Evolutionary conservation across 176 grass and related monocot species (phyloP).

Genomic region (Aegilops bicornis): DNA sequence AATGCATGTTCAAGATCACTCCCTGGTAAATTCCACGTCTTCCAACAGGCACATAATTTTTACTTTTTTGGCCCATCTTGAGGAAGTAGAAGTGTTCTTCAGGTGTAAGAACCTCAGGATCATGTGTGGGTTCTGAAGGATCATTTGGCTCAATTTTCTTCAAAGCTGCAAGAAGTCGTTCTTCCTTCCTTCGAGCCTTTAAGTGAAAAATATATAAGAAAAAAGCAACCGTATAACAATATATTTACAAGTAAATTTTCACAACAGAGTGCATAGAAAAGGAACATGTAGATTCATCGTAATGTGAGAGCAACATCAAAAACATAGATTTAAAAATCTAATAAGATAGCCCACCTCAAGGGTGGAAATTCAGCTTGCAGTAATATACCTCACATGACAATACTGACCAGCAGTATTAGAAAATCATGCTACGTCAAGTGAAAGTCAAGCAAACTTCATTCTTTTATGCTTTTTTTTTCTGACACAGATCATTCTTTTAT

Average conservation of each 20-base stretch:
- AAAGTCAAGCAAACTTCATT: not conserved
- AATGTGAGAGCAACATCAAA: not conserved
- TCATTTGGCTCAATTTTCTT: slow-evolving; percentile 93
- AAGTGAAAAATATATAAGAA: slow-evolving; percentile 7
- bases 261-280: not conserved
- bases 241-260: not conserved
- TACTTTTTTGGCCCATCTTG: slow-evolving; percentile 92
- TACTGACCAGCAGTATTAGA: slow-evolving; percentile 8
- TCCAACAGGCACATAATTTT: slow-evolving; percentile 98
- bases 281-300: not conserved
- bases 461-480: not conserved
- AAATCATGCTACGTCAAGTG: not conserved
- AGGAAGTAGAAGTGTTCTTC: slow-evolving; percentile 97
- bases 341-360: not conserved
- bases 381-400: not conserved
- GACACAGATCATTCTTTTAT: not conserved
- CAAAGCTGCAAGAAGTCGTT: slow-evolving; percentile 58
- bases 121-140: slow-evolving; percentile 67
- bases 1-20: slow-evolving; percentile 98
- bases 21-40: slow-evolving; percentile 95
- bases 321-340: not conserved
- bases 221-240: not conserved
- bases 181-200: slow-evolving; percentile 84
- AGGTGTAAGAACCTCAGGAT: slow-evolving; percentile 86
- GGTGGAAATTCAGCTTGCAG: not conserved